Evolutionary conservation across 2,329 filamentous ascomycete species (phyloP).

Genomic region (Dactylellina drechsleri): DNA sequence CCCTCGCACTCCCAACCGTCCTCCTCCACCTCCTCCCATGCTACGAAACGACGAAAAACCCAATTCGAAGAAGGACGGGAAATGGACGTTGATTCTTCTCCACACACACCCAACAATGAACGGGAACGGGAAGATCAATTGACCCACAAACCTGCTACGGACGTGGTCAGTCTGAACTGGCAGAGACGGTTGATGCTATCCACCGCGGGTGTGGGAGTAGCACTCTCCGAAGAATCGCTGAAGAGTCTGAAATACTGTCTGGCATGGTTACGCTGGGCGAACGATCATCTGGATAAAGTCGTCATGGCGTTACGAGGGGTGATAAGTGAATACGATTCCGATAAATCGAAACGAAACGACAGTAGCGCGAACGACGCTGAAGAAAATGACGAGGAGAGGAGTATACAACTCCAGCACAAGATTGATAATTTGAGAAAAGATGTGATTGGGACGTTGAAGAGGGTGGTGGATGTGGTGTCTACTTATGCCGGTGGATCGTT

Average conservation of each 20-base stretch:
- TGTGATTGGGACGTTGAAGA: slow-evolving; percentile 80
- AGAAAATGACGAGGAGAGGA: slow-evolving; percentile 56
- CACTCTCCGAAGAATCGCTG: slow-evolving; percentile 88
- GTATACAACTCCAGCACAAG: slow-evolving; percentile 68
- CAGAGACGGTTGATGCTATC: slow-evolving; percentile 86
- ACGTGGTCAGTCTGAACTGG: slow-evolving; percentile 69
- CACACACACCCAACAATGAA: slow-evolving; percentile 47
- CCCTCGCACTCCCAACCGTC: slow-evolving; percentile 61
- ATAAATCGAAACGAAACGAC: slow-evolving; percentile 57
- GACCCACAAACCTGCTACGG: slow-evolving; percentile 56
- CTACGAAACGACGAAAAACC: slow-evolving; percentile 70
- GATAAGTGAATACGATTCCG: slow-evolving; percentile 80
- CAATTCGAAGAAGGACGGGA: slow-evolving; percentile 62
- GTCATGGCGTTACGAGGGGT: slow-evolving; percentile 78
- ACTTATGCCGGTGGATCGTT: slow-evolving; percentile 91
- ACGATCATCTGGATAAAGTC: slow-evolving; percentile 79
- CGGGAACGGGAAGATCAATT: slow-evolving; percentile 59
- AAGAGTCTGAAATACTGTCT: slow-evolving; percentile 86
- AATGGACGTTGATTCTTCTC: slow-evolving; percentile 54
- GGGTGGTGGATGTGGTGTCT: slow-evolving; percentile 84
- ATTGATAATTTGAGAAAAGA: slow-evolving; percentile 76
- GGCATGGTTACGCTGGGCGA: slow-evolving; percentile 80
- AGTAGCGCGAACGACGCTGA: slow-evolving; percentile 54
- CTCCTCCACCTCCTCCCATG: slow-evolving; percentile 54
- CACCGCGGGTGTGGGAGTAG: slow-evolving; percentile 87